phyloP scores from a whole-genome alignment of 768 basidiomycete species.

The Podaxis sp. region DNA sequence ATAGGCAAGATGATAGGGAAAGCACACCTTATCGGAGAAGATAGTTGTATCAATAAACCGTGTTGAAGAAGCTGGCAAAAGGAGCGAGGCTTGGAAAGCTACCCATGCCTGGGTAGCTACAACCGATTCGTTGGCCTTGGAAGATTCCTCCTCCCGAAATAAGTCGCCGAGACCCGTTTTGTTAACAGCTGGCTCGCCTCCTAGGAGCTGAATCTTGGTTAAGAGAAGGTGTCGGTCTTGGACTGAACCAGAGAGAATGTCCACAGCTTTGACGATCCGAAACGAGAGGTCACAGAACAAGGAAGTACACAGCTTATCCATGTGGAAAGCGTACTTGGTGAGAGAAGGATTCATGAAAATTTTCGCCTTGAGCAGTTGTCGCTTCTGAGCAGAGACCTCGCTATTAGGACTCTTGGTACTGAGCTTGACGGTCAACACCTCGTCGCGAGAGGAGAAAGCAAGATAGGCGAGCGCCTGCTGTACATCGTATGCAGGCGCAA shows the following conservation, averaged over 20 bases:
- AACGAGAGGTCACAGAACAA: conserved; percentile 39
- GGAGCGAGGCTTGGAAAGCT: conserved; percentile 33
- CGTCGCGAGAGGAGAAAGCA: conserved; percentile 38
- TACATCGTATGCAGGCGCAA: conserved; percentile 42
- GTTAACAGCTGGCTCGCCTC: conserved; percentile 31
- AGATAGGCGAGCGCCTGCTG: conserved; percentile 34
- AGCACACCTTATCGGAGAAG: conserved; percentile 29
- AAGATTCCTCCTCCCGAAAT: conserved; percentile 29
- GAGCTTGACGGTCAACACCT: conserved; percentile 32
- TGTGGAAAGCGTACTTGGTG: conserved; percentile 40
- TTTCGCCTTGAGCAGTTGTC: conserved; percentile 26
- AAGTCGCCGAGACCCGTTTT: conserved; percentile 27
- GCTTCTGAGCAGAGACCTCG: conserved; percentile 11
- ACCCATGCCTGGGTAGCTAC: conserved; percentile 47
- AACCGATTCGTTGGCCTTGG: conserved; percentile 13
- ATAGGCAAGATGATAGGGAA: neutral
- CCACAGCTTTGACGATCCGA: conserved; percentile 27
- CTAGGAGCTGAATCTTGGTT: conserved; percentile 36
- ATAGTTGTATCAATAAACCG: conserved; percentile 25
- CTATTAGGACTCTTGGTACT: conserved; percentile 12
- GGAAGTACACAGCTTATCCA: conserved; percentile 44
- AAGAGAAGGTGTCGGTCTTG: conserved; percentile 29
- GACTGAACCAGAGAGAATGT: conserved; percentile 2
- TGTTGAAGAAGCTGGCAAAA: conserved; percentile 14
- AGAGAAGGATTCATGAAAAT: conserved; percentile 30